Evolutionary conservation across 2,329 filamentous ascomycete genomes (phyloP).

Genomic region (Phaeosphaeria sp.): DNA sequence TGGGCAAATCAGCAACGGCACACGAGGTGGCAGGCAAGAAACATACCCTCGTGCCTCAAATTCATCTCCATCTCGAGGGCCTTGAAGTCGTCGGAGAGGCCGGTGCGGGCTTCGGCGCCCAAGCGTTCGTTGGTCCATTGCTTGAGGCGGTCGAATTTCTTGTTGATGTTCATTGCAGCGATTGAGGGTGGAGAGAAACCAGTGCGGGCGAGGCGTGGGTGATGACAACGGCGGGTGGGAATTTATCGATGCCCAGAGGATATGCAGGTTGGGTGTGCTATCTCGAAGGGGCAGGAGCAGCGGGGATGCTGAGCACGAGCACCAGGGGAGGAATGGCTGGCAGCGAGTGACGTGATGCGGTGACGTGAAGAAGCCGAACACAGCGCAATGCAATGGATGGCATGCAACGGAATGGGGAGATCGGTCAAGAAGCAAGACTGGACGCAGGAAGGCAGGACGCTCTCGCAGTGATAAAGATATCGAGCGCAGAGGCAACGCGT

Average conservation of each 20-base stretch:
- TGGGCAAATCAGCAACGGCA: conserved; percentile 9
- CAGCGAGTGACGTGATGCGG: not conserved
- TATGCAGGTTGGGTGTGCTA: conserved; percentile 7
- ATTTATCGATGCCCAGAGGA: conserved; percentile 20
- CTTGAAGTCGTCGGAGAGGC: conserved; percentile 89
- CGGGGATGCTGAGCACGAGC: conserved; percentile 1
- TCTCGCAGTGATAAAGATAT: not conserved
- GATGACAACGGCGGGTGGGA: conserved; percentile 24
- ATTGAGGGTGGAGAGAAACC: conserved; percentile 9
- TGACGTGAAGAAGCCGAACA: not conserved
- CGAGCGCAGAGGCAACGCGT: not conserved
- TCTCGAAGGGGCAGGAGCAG: conserved; percentile 19
- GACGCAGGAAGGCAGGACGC: conserved; percentile 9
- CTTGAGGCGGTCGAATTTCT: conserved; percentile 93
- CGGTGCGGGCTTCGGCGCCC: conserved; percentile 88
- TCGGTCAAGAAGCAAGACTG: not conserved
- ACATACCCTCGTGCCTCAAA: conserved; percentile 85
- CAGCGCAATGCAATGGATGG: not conserved
- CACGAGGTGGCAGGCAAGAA: conserved; percentile 24
- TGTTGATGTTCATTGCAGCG: conserved; percentile 68
- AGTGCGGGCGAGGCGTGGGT: conserved; percentile 19
- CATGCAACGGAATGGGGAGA: not conserved
- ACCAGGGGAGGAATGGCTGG: not conserved
- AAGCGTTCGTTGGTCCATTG: conserved; percentile 99
- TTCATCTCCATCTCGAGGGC: conserved; percentile 88